Conservation (phyloP, 768 basidiomycete species). For the Rhodotorula diobovata region DNA sequence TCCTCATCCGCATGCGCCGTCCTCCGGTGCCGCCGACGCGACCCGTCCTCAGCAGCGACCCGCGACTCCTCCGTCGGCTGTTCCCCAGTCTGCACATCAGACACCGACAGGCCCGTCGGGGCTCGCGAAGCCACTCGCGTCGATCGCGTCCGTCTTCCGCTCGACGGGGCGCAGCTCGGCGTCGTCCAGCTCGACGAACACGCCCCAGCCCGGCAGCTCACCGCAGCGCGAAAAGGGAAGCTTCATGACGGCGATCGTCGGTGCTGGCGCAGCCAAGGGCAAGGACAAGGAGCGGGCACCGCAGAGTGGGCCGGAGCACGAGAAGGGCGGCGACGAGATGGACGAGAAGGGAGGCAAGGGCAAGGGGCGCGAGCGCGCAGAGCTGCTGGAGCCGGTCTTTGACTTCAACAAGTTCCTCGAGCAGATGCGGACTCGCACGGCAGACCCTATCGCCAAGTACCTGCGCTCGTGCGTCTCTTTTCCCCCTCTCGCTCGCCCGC, state of each 20-base stretch:
- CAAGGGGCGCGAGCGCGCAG: not conserved
- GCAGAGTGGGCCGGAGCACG: not conserved
- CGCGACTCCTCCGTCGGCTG: not conserved
- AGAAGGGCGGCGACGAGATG: not conserved
- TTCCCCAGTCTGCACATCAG: not conserved
- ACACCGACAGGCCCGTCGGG: not conserved
- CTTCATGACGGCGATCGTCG: constrained; percentile 1
- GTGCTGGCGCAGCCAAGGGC: not conserved
- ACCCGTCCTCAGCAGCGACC: too few relatives aligned
- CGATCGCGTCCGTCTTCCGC: constrained; percentile 38
- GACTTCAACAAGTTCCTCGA: constrained; percentile 94
- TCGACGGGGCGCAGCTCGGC: constrained; percentile 4
- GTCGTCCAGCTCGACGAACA: not conserved
- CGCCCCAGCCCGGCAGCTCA: constrained; percentile 1
- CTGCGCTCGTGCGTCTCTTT: constrained; percentile 77
- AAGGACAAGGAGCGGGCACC: constrained; percentile 19
- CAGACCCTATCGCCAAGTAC: constrained; percentile 92
- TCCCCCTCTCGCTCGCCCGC: not conserved
- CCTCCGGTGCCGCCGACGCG: not conserved
- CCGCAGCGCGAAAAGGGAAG: not conserved
- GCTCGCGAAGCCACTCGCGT: constrained; percentile 30
- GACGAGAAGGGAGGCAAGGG: not conserved
- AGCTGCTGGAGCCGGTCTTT: constrained; percentile 51
- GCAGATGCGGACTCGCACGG: constrained; percentile 80
- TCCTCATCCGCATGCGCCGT: not conserved